Base-by-base conservation (phyloP, 345 rosid genomes). In the Citrus cavaleriei region DNA sequence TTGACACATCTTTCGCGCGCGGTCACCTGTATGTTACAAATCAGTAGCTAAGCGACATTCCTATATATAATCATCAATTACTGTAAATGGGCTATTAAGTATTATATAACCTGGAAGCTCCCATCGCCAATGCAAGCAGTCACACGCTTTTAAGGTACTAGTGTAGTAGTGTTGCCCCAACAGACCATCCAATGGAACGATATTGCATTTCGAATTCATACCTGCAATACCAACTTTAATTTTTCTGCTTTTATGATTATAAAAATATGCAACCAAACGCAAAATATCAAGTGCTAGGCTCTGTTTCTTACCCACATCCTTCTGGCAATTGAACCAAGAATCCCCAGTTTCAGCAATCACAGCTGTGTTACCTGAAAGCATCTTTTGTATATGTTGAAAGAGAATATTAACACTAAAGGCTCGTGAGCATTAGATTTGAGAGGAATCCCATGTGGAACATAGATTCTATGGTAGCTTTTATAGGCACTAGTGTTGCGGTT, bases 131-230 rank as follows among this genome's bases (percentile, higher is more conserved):
- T 87, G 77, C 84, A 89, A 78, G 92, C 89, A 66, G 87, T 87
- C 75, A 89, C 89, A 2, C 89, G 87, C 80, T 85, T 89, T 67
- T 85, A 83, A 6, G 88, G 92, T 68, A 86, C 85, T 27, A 89
- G 83, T n/a, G n/a, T n/a, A n/a, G n/a, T n/a, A n/a, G n/a, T 77
- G 90, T 89, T 1, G 89, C 92, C 12, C 90, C 92, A 46, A 89
- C 90, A 7, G 92, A 87, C 92, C 90, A 87, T 24, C 92, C 90
- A 37, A 87, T 87, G 27, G 90, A 89, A n/a, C 90, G 89, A 66
- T 89, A 87, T 24, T 87, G 89, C 92, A 89, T 84, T 73, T 89
- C 90, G 76, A 86, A 84, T 74, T 89, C 89, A 70, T 89, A 87
- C 78, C 90, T 80, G 78, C 80, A 83, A 67, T 59, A 77, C 70